Evolutionary conservation across 208 protist species (phyloP), one percentile per base, ranked within the genome.

Genomic region (Polymyxa betae): DNA sequence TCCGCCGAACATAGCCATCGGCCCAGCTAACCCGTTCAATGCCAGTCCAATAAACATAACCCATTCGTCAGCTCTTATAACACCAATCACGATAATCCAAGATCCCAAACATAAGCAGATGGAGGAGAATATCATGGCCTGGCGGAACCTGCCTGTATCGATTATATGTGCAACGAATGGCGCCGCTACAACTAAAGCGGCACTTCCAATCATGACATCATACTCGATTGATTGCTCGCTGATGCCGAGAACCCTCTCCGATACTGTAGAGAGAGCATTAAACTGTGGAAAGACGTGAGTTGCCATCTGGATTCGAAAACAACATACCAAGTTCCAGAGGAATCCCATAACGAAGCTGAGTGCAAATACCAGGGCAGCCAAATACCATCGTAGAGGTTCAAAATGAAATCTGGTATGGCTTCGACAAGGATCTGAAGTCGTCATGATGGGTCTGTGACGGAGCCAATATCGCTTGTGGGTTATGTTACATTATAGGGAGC

Each of bases 321-420:
- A 82, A 82, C 72, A n/a, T 20, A 82, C 72, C 72, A 82, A n/a
- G n/a, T 82, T 82, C 72, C 72, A 82, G 16, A 82, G 16, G n/a
- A 82, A 82, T 5, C 72, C 72, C 72, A 82, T 82, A 20, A 40
- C 72, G n/a, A 82, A 82, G n/a, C 72, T 82, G 5, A 82, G 16
- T 43, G n/a, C 10, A 43, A 82, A 82, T 82, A 82, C 5, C 16
- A 82, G 16, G n/a, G n/a, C n/a, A 5, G 72, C 72, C n/a, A 82
- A 43, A 43, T 82, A 82, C 72, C 72, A 82, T 35, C 72, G 72
- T n/a, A 35, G 10, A 5, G 72, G 49, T 60, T 60, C 49, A 60
- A 24, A 24, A 60, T 60, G n/a, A n/a, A n/a, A n/a, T n/a, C n/a
- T n/a, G n/a, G n/a, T n/a, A n/a, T n/a, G n/a, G n/a, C n/a, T n/a